Conservation (phyloP, 176 grass and related monocot genomes). For the Oryza officinalis region DNA sequence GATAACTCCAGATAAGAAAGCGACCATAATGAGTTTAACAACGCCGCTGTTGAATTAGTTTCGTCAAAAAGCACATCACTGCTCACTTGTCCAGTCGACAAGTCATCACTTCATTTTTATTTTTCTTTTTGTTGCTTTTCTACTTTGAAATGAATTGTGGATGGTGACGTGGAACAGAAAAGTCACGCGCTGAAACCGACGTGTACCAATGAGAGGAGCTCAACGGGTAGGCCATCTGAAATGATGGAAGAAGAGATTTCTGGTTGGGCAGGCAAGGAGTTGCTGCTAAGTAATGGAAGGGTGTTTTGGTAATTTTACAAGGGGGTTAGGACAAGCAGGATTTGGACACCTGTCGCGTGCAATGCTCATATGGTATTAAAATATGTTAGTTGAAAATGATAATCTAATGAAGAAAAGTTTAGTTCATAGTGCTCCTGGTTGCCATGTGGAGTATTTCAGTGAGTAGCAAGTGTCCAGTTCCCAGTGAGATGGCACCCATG, state of each 20-base stretch:
- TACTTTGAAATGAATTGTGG: neutral
- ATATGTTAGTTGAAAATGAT: neutral
- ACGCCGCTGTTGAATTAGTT: neutral
- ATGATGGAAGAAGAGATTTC: conserved; percentile 5
- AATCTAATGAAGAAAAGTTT: neutral
- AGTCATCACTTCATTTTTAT: neutral
- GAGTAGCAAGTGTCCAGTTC: neutral
- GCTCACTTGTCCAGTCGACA: neutral
- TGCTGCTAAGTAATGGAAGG: neutral
- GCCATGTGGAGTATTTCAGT: neutral
- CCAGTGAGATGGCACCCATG: too few relatives aligned
- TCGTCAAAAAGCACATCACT: neutral
- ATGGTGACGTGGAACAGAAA: conserved; percentile 28
- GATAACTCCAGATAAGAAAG: conserved; percentile 7
- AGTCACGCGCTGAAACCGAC: neutral
- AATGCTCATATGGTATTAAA: neutral
- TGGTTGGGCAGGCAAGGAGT: neutral
- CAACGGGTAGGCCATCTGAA: neutral
- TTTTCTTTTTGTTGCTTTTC: neutral
- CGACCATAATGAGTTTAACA: neutral
- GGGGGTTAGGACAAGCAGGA: neutral
- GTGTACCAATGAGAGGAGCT: neutral
- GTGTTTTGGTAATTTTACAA: neutral
- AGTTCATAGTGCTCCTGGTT: neutral
- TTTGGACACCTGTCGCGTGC: neutral